A percentile compares a stretch with the other conserved stretches of the same genome.
Conservation (phyloP, 2,329 filamentous ascomycete species). For the Penicillium sp. region DNA sequence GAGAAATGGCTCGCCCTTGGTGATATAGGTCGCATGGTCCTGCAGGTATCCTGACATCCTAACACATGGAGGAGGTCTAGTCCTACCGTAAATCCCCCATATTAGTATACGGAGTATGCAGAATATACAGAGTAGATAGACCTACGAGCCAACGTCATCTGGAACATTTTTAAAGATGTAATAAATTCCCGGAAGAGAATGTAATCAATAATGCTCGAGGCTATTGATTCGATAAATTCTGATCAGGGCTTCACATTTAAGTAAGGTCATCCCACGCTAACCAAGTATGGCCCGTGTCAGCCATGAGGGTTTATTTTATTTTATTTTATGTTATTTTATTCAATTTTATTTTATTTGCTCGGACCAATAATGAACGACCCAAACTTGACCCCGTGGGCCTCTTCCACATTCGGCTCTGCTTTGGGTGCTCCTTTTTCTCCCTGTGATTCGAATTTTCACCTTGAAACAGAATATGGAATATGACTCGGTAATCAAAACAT, state of each 20-base stretch:
- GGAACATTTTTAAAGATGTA: neutral
- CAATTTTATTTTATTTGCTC: constrained; percentile 5
- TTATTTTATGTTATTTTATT: constrained; percentile 3
- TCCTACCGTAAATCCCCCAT: constrained; percentile 11
- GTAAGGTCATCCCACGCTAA: constrained; percentile 24
- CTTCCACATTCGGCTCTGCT: constrained; percentile 18
- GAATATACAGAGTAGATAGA: neutral
- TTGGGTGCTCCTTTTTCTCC: neutral
- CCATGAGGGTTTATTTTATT: neutral
- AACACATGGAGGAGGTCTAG: neutral
- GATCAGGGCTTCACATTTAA: constrained; percentile 4
- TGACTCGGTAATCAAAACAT: neutral
- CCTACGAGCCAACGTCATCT: neutral
- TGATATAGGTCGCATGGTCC: constrained; percentile 18
- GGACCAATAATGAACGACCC: constrained; percentile 9
- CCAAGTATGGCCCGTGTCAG: constrained; percentile 15
- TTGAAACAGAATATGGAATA: no score
- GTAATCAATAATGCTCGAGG: constrained; percentile 17
- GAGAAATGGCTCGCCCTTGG: constrained; percentile 3
- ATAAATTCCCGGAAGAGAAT: constrained; percentile 9
- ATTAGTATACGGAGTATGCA: neutral
- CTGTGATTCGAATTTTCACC: no score
- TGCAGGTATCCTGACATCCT: neutral
- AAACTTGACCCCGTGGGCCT: constrained; percentile 11
- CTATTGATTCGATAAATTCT: constrained; percentile 15